phyloP scores from a whole-genome alignment of 1,284 basidiomycete genomes.

The Dichomitus squalens region DNA sequence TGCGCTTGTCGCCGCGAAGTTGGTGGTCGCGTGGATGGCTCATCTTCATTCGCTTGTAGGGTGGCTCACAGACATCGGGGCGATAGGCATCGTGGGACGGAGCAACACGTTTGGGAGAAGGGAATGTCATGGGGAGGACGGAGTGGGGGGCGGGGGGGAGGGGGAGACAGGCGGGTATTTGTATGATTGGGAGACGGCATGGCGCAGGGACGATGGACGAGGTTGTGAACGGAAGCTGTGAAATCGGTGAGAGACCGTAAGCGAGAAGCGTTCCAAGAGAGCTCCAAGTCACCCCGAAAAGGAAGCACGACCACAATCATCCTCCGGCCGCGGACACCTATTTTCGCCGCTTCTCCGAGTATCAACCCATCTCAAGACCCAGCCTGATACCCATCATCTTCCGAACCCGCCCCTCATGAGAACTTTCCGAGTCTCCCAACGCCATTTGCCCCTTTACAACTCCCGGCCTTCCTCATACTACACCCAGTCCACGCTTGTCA shows the following conservation, averaged over 20 bases:
- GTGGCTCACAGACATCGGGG: not conserved
- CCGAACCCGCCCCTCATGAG: not conserved
- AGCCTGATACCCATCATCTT: slow-evolving; percentile 14
- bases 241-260: slow-evolving; percentile 23
- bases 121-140: slow-evolving; percentile 8
- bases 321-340: slow-evolving; percentile 17
- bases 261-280: slow-evolving; percentile 21
- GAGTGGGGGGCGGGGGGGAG: slow-evolving; percentile 1
- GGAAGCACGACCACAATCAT: slow-evolving; percentile 18
- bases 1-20: not conserved
- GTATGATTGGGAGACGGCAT: not conserved
- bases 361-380: slow-evolving; percentile 10
- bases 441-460: not conserved
- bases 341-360: slow-evolving; percentile 19
- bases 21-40: slow-evolving; percentile 5
- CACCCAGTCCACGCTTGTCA: not conserved
- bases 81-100: not conserved
- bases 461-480: not conserved
- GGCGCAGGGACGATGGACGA: slow-evolving; percentile 9
- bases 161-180: slow-evolving; percentile 8
- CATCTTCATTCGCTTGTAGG: slow-evolving; percentile 19
- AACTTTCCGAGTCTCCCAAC: not conserved
- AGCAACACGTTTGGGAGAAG: slow-evolving; percentile 7
- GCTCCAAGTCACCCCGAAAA: slow-evolving; percentile 17
- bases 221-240: slow-evolving; percentile 22